These are phyloP conservation scores for Mucor lusitanicus DNA, from an alignment of 371 early-diverging fungal species.

Conservation along the genomic window DNA sequence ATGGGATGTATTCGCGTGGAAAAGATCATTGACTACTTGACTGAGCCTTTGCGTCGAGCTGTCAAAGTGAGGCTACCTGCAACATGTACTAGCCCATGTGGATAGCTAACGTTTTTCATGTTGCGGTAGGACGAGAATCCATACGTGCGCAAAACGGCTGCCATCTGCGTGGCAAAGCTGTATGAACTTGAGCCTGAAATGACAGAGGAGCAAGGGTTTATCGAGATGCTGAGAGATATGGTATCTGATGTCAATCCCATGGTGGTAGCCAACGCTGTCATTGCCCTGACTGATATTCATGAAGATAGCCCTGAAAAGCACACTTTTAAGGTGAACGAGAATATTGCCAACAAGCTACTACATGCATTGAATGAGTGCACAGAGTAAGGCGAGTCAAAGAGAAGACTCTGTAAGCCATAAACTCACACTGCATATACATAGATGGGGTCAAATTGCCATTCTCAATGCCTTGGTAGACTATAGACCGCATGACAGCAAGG, in stretches of 20 bases:
- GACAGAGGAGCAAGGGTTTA: constrained; percentile 82
- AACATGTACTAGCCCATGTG: too few relatives aligned
- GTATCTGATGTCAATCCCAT: constrained; percentile 92
- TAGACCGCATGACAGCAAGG: constrained; percentile 66
- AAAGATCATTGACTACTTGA: constrained; percentile 86
- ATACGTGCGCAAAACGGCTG: constrained; percentile 26
- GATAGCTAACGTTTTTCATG: too few relatives aligned
- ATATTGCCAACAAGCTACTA: constrained; percentile 84
- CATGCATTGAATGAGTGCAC: constrained; percentile 96
- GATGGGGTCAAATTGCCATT: constrained; percentile 96
- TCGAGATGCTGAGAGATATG: constrained; percentile 83
- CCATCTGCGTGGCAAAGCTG: constrained; percentile 75
- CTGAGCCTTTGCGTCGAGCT: constrained; percentile 85
- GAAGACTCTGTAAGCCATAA: too few relatives aligned
- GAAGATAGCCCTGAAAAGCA: constrained; percentile 76
- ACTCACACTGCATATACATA: too few relatives aligned
- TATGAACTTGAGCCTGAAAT: constrained; percentile 77
- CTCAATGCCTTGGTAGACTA: constrained; percentile 83
- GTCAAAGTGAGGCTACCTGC: constrained; percentile 34
- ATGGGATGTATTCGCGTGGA: constrained; percentile 96
- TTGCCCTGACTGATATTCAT: constrained; percentile 92
- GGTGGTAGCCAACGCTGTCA: constrained; percentile 95
- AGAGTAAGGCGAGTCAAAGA: constrained; percentile 56
- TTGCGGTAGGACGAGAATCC: constrained; percentile 19
- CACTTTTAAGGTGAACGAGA: constrained; percentile 78